Percentiles rank a stretch among this genome's conserved stretches.
Conservation (phyloP, 1,139 yeast genomes). For the Candida anutae region DNA sequence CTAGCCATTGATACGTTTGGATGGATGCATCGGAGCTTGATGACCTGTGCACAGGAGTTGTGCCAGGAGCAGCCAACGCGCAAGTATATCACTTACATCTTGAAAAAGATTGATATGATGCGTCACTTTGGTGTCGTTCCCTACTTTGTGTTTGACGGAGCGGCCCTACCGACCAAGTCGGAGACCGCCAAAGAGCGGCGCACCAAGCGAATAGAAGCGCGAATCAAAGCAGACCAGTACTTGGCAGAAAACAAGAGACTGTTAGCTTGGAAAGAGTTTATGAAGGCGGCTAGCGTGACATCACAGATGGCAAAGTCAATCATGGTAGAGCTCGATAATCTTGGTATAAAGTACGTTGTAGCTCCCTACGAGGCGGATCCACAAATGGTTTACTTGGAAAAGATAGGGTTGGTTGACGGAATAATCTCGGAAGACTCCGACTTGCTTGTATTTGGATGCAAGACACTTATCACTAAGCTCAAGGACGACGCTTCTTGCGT, state of each 20-base stretch:
- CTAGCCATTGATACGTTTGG: conserved; percentile 94
- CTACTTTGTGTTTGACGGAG: conserved; percentile 92
- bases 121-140: conserved; percentile 67
- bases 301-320: conserved; percentile 87
- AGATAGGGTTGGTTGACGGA: conserved; percentile 68
- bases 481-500: conserved; percentile 71
- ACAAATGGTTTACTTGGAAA: conserved; percentile 87
- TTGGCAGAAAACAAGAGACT: conserved; percentile 44
- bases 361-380: conserved; percentile 99
- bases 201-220: conserved; percentile 48
- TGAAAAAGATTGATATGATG: conserved; percentile 61
- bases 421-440: conserved; percentile 94
- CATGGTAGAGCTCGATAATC: conserved; percentile 61
- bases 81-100: conserved; percentile 51
- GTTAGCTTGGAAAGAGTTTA: conserved; percentile 61
- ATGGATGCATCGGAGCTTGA: conserved; percentile 87
- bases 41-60: conserved; percentile 78
- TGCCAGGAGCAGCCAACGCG: conserved; percentile 66
- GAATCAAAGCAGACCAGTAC: conserved; percentile 44
- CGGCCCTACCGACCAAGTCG: conserved; percentile 69
- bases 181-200: conserved; percentile 65
- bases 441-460: conserved; percentile 81
- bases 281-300: conserved; percentile 80
- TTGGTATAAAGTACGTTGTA: conserved; percentile 63
- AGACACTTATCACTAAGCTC: conserved; percentile 67